Evolutionary conservation across 2,329 filamentous ascomycete species (phyloP), one percentile per base, ranked within the genome.

Genomic region (Talaromyces sp.): DNA sequence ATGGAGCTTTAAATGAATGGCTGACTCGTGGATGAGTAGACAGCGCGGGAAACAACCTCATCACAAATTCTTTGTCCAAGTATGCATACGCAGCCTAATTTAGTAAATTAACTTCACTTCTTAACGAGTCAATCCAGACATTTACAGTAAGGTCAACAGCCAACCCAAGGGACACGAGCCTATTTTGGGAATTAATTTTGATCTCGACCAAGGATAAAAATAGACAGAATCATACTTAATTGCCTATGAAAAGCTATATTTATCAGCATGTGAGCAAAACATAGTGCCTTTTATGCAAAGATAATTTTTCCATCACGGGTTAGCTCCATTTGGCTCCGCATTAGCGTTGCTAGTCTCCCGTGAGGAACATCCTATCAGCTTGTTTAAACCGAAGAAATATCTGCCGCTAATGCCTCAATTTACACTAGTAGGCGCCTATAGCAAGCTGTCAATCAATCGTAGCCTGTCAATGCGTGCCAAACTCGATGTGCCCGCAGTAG

Each of bases 381-480:
- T 33, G 25, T 25, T 6, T 8, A 22, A 27, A 13, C 19, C 22
- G 39, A 60, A 47, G 17, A 25, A 15, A 15, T 11, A 33, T 11
- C 37, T 41, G 25, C 54, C 62, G 57, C 39, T 60, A 60, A 11
- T 49, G 6, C n/a, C 56, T 60, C 19, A 19, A 31, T 49, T 13
- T 11, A 25, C 6, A 56, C 27, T 59, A 58, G 56, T 41, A 9
- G 15, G 62, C 45, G 54, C 25, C 25, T 64, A 60, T 37, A 33
- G 62, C 45, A 64, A 19, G 19, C 56, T 57, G 58, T 61, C 35
- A 22, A 7, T 52, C 35, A 61, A 31, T 10, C 43, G 41, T 25
- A 61, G 57, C 63, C 63, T 61, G 47, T 64, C 63, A 37, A 54
- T 64, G 63, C 59, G 59, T 61, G 59, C 59, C 22, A 45, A 50